These are phyloP conservation scores for Fusarium mexicanum DNA, from an alignment of 2,329 filamentous ascomycete species.

Conservation along the genomic window DNA sequence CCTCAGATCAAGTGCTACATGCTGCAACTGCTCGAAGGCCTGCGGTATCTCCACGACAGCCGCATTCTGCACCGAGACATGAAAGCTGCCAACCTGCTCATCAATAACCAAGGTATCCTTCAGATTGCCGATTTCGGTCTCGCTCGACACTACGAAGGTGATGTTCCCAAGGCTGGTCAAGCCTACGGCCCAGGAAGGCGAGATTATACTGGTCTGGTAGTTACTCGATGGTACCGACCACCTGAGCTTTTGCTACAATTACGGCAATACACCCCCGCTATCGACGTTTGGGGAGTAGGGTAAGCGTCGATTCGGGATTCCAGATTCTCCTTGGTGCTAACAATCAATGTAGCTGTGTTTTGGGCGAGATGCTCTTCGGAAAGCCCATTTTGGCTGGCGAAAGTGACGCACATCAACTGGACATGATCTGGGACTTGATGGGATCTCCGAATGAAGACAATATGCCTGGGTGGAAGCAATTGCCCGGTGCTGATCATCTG, in stretches of 20 bases:
- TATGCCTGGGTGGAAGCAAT: slow-evolving; percentile 89
- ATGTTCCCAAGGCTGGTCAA: slow-evolving; percentile 76
- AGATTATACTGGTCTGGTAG: slow-evolving; percentile 96
- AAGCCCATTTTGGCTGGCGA: slow-evolving; percentile 93
- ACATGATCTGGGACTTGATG: slow-evolving; percentile 93
- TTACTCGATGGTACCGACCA: slow-evolving; percentile 96
- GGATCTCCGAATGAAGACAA: slow-evolving; percentile 88
- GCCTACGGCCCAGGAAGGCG: slow-evolving; percentile 86
- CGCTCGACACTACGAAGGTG: slow-evolving; percentile 90
- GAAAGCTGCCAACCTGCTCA: slow-evolving; percentile 97
- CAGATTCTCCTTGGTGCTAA: slow-evolving; percentile 27
- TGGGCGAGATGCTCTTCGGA: slow-evolving; percentile 95
- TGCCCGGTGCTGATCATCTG: slow-evolving; percentile 84
- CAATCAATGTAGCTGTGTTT: slow-evolving; percentile 79
- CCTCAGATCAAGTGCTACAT: slow-evolving; percentile 98
- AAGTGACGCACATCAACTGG: slow-evolving; percentile 87
- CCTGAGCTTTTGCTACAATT: slow-evolving; percentile 91
- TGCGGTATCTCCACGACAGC: slow-evolving; percentile 89
- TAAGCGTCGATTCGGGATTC: slow-evolving; percentile 55
- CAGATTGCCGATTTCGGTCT: slow-evolving; percentile 98
- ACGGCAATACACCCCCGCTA: slow-evolving; percentile 93
- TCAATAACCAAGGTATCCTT: slow-evolving; percentile 91
- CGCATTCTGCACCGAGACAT: slow-evolving; percentile 96
- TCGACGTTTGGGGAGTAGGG: slow-evolving; percentile 99
- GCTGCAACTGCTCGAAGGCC: slow-evolving; percentile 88